These are phyloP conservation scores for Paramyrothecium sp. DNA, from an alignment of 2,329 filamentous ascomycete species.

Conservation along the genomic window DNA sequence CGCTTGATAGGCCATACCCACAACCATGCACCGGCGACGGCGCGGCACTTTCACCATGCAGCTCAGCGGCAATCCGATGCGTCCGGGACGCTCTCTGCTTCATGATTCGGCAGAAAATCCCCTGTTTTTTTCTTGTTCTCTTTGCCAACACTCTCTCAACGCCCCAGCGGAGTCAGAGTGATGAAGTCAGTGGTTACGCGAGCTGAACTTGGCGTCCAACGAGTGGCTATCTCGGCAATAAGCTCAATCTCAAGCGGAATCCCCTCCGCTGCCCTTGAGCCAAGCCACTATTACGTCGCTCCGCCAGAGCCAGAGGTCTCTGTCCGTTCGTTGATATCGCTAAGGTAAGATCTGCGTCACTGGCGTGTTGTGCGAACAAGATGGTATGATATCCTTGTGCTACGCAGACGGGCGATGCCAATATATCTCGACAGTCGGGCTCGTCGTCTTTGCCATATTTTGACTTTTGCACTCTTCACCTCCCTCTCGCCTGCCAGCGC, in stretches of 20 bases:
- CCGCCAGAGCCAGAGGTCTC: background rate
- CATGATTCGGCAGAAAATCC: background rate
- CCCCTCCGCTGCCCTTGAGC: background rate
- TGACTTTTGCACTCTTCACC: background rate
- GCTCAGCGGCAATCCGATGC: background rate
- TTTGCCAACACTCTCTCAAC: background rate
- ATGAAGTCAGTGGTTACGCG: background rate
- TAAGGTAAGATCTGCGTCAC: background rate
- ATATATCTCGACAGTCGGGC: background rate
- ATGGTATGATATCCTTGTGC: background rate
- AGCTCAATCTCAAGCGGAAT: background rate
- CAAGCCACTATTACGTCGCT: background rate
- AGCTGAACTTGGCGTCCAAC: background rate
- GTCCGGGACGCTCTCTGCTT: background rate
- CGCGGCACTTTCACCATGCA: background rate
- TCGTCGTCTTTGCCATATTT: background rate
- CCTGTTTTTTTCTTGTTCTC: background rate
- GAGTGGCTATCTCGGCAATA: background rate
- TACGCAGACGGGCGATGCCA: background rate
- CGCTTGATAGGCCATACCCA: background rate
- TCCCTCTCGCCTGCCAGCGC: background rate
- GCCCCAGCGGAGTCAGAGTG: background rate
- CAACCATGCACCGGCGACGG: background rate
- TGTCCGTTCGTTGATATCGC: background rate
- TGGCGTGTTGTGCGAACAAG: background rate